Base-by-base conservation (phyloP, 345 rosid species). In the Dovyalis caffra region DNA sequence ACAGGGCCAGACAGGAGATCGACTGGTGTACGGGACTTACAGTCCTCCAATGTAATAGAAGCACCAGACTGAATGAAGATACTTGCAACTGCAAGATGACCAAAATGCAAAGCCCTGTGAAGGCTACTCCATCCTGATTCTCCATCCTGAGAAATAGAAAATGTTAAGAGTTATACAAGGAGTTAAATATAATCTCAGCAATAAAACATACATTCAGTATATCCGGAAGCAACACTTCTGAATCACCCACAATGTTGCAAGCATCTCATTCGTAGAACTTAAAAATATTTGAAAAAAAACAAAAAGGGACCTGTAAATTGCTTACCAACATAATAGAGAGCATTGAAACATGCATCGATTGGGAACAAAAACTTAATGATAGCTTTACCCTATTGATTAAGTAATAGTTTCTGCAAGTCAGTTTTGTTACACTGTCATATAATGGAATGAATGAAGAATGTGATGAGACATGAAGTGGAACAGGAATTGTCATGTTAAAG, bases 41-140 rank as follows among this genome's bases (percentile, higher is more conserved):
- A 86, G 71, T 95, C 98, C 84, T 93, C 97, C 71, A 88, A 69
- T 6, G 85, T 74, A 69, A 86, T 78, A 65, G 92, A 93, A 74
- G 97, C 97, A 79, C 96, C 89, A 18, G 88, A 84, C 79, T 90
- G 92, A 81, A 95, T 83, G 23, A 95, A 92, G 56, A 88, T 76
- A 79, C 94, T 90, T 73, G 97, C 99, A 51, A 91, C 99, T 21
- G 98, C 94, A 74, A 95, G 98, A 90, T 95, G 98, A 72, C 98
- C 98, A 81, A 95, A 95, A 80, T 95, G 96, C 77, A 93, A 87
- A 76, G 99, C 98, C 86, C 98, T 82, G 74, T 93, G 99, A 76
- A 95, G 97, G 81, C 97, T 88, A 83, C 93, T 93, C 96, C 99
- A 95, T 67, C 98, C 99, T 43, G 99, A 95, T 84, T 95, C 99